These are phyloP conservation scores for Lactarius hengduanensis DNA, from an alignment of 768 basidiomycete genomes.

Conservation along the genomic window DNA sequence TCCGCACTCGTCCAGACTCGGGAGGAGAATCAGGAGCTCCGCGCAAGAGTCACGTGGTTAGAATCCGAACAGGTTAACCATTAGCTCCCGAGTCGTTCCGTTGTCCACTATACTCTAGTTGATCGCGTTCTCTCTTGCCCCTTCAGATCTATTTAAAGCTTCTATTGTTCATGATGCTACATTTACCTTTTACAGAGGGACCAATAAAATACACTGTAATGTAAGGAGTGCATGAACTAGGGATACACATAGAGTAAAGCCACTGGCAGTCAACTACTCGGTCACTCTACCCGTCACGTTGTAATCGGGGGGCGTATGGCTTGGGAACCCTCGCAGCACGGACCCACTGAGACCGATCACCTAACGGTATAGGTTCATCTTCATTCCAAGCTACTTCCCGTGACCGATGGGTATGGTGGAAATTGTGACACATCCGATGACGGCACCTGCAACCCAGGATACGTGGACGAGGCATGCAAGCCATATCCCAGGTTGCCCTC, in stretches of 20 bases:
- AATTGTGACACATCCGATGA: conserved; percentile 3
- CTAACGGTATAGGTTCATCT: conserved; percentile 56
- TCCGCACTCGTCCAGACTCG: conserved; percentile 45
- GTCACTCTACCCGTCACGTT: neutral
- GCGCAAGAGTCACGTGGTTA: conserved; percentile 10
- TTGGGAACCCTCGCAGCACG: conserved; percentile 27
- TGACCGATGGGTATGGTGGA: conserved; percentile 38
- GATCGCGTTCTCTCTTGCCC: neutral
- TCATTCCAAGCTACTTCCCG: conserved; percentile 42
- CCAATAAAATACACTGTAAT: neutral
- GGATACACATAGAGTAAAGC: neutral
- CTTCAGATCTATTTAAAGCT: neutral
- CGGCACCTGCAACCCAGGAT: neutral
- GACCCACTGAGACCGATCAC: conserved; percentile 44
- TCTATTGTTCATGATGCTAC: conserved; percentile 2
- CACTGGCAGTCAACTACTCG: neutral
- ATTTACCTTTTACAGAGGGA: neutral
- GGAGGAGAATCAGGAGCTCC: conserved; percentile 55
- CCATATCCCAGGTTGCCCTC: neutral
- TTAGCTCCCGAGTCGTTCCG: neutral
- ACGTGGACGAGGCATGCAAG: neutral
- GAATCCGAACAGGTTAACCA: conserved; percentile 11
- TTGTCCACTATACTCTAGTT: neutral
- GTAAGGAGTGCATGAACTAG: neutral
- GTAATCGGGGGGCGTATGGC: neutral